Percentiles rank a stretch among this genome's conserved stretches.
Conservation (phyloP, 768 basidiomycete genomes). For the Russula virescens region DNA sequence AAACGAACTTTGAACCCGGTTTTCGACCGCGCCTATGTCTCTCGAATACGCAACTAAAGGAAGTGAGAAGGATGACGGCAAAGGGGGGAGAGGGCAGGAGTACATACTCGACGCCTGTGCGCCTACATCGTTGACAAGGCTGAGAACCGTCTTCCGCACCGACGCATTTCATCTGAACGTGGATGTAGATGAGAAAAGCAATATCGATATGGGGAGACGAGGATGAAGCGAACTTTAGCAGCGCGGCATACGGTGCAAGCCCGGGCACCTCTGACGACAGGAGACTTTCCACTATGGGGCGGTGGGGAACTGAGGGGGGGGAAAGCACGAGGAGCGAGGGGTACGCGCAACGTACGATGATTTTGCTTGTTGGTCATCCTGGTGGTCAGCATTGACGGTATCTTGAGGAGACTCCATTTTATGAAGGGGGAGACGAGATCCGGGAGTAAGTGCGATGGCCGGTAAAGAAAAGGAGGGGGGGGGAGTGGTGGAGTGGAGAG, state of each 20-base stretch:
- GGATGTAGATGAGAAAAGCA: constrained; percentile 9
- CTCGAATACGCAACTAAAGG: constrained; percentile 70
- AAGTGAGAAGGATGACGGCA: constrained; percentile 23
- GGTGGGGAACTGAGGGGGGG: neutral
- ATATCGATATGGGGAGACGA: constrained; percentile 19
- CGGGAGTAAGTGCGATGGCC: constrained; percentile 3
- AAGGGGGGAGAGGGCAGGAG: neutral
- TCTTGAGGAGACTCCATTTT: constrained; percentile 18
- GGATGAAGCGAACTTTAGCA: constrained; percentile 54
- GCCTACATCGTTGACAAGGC: constrained; percentile 78
- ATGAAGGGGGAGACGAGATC: neutral
- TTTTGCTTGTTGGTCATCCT: constrained; percentile 22
- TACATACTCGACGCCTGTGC: constrained; percentile 57
- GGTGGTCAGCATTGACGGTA: constrained; percentile 4
- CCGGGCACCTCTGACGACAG: constrained; percentile 45
- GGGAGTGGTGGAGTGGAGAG: neutral
- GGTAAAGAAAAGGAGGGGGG: neutral
- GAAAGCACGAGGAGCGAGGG: neutral
- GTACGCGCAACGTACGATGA: constrained; percentile 12
- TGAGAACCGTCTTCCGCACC: constrained; percentile 81
- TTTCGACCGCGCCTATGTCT: constrained; percentile 86
- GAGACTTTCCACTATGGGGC: constrained; percentile 35
- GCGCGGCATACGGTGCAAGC: constrained; percentile 83
- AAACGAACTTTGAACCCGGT: constrained; percentile 77
- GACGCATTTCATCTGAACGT: constrained; percentile 79